Conservation (phyloP, 2,329 filamentous ascomycete genomes). For the Trichoderma endophyticum region DNA sequence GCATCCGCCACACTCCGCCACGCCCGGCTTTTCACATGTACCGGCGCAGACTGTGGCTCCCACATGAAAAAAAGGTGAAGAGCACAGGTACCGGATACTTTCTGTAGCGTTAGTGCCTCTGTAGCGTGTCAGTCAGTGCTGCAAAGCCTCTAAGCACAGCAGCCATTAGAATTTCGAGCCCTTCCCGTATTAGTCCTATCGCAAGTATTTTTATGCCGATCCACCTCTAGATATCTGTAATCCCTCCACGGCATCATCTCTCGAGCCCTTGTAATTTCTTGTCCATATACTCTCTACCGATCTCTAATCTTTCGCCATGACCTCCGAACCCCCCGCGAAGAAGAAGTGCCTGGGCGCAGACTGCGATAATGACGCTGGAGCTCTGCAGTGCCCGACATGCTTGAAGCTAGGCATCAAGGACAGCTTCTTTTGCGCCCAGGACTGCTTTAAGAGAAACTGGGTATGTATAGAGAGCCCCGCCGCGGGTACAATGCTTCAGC, state of each 20-base stretch:
- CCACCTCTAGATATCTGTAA: not conserved
- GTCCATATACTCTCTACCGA: not conserved
- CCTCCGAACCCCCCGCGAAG: constrained; percentile 51
- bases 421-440: constrained; percentile 96
- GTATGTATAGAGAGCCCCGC: constrained; percentile 46
- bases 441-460: constrained; percentile 99
- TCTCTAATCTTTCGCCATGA: constrained; percentile 35
- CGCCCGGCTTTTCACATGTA: not conserved
- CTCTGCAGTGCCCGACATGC: constrained; percentile 91
- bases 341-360: constrained; percentile 77
- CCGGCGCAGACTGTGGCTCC: not conserved
- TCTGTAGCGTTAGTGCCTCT: not conserved
- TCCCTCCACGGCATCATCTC: not conserved
- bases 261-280: not conserved
- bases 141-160: not conserved
- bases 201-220: constrained; percentile 1
- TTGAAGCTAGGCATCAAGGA: constrained; percentile 83
- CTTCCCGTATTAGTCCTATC: not conserved
- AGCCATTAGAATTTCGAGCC: not conserved
- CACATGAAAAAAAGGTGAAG: not conserved
- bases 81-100: not conserved
- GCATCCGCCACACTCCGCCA: not conserved
- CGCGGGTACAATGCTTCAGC: not conserved
- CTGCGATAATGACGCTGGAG: constrained; percentile 81
- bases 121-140: not conserved